Evolutionary conservation across 768 basidiomycete species (phyloP).

Genomic region (Podaxis carcinomalis): DNA sequence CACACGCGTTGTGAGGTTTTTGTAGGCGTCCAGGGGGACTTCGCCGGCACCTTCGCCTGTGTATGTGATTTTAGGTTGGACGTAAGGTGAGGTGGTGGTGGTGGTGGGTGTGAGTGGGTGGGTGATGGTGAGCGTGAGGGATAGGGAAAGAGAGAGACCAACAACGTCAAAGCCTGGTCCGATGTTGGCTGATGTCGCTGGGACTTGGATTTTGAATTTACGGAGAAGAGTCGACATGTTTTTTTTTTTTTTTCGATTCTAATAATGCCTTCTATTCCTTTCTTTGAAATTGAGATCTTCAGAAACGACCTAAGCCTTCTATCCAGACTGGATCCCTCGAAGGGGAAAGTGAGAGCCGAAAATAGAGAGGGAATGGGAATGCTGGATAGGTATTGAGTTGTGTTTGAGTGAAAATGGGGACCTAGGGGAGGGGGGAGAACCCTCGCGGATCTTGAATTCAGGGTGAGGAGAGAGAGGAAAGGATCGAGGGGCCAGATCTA

Average conservation of each 20-base stretch:
- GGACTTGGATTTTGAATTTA: slow-evolving; percentile 73
- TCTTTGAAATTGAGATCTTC: too few relatives aligned
- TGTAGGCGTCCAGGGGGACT: slow-evolving; percentile 92
- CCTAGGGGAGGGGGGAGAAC: background rate
- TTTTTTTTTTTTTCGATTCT: background rate
- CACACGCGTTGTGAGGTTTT: slow-evolving; percentile 95
- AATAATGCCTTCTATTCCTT: background rate
- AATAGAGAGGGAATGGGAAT: background rate
- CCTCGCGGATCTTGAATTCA: background rate
- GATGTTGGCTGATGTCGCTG: slow-evolving; percentile 98
- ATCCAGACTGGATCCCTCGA: background rate
- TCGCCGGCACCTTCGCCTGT: slow-evolving; percentile 85
- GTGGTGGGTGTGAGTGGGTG: slow-evolving; percentile 71
- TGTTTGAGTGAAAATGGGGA: background rate
- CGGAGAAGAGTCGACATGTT: slow-evolving; percentile 19
- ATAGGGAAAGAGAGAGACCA: slow-evolving; percentile 91
- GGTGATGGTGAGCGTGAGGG: slow-evolving; percentile 50
- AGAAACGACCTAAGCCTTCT: background rate
- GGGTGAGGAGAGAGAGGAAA: background rate
- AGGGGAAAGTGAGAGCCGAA: slow-evolving; percentile 3
- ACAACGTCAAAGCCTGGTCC: slow-evolving; percentile 99
- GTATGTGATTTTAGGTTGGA: slow-evolving; percentile 67
- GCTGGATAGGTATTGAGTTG: background rate
- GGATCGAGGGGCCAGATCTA: background rate
- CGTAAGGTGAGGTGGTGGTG: slow-evolving; percentile 33